These are phyloP conservation scores for Sugiyamaella novakii DNA, from an alignment of 1,139 yeast species.

Conservation along the genomic window DNA sequence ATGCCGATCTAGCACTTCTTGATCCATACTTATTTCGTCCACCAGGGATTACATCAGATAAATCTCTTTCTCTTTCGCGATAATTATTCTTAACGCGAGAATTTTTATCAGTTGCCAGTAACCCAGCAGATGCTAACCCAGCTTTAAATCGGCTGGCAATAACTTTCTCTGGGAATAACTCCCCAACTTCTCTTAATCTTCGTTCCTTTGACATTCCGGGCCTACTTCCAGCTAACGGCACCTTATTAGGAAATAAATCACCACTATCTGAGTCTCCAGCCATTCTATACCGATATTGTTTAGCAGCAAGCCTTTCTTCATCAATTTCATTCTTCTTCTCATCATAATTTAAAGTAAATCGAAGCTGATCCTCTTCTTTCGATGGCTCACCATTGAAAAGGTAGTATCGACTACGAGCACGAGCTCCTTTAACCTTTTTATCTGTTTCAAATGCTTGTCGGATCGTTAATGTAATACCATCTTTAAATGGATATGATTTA, in stretches of 20 bases:
- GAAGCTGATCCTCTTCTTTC: conserved; percentile 11
- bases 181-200: conserved; percentile 6
- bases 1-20: background rate
- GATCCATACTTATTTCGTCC: background rate
- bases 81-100: background rate
- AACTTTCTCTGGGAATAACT: conserved; percentile 16
- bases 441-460: conserved; percentile 46
- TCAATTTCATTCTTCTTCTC: background rate
- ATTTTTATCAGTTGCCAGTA: background rate
- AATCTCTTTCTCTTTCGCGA: conserved; percentile 11
- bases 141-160: conserved; percentile 13
- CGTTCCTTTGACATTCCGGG: background rate
- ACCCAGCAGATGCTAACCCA: conserved; percentile 9
- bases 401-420: conserved; percentile 65
- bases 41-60: background rate
- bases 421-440: conserved; percentile 60
- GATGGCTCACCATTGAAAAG: conserved; percentile 74
- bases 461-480: conserved; percentile 41
- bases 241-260: conserved; percentile 13
- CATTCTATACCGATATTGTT: conserved; percentile 4
- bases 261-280: background rate
- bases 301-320: conserved; percentile 3
- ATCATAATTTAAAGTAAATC: conserved; percentile 3
- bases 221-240: background rate
- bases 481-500: conserved; percentile 47